Percentiles rank a stretch among this genome's conserved stretches.
Evolutionary conservation across 495 filamentous ascomycete genomes (phyloP).

Genomic region (Neurospora sp.): DNA sequence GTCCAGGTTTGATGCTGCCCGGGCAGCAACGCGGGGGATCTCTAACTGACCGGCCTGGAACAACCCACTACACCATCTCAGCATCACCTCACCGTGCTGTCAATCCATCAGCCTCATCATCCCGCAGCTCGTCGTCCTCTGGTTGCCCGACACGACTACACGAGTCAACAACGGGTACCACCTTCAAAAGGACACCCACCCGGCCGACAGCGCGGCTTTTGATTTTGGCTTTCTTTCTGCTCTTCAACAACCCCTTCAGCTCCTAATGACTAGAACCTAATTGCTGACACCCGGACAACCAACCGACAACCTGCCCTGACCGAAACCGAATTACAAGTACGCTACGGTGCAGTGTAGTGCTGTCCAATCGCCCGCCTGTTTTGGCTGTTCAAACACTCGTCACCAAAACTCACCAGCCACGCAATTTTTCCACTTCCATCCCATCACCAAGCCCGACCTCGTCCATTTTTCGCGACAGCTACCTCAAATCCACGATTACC

Average conservation of each 20-base stretch:
- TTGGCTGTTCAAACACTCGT: slow-evolving; percentile 7
- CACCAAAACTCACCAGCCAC: slow-evolving; percentile 17
- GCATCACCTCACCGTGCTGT: background rate
- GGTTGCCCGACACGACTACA: slow-evolving; percentile 16
- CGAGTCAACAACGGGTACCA: background rate
- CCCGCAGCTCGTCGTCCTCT: slow-evolving; percentile 7
- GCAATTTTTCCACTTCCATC: slow-evolving; percentile 11
- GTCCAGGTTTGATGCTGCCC: background rate
- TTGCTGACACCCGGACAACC: background rate
- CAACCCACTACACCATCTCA: background rate
- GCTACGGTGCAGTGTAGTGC: background rate
- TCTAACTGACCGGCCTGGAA: slow-evolving; percentile 3
- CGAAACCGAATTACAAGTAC: background rate
- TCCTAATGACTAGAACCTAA: slow-evolving; percentile 7
- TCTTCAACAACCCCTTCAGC: slow-evolving; percentile 2
- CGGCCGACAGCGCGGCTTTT: background rate
- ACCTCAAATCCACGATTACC: background rate
- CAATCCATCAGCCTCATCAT: background rate
- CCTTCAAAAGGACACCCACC: background rate
- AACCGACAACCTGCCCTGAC: background rate
- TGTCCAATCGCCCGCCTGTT: slow-evolving; percentile 2
- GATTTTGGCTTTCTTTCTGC: background rate
- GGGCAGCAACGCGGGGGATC: slow-evolving; percentile 1
- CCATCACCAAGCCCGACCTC: slow-evolving; percentile 14
- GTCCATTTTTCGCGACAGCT: slow-evolving; percentile 13